phyloP scores from a whole-genome alignment of 2,329 filamentous ascomycete species.

The Exophiala calicioides region DNA sequence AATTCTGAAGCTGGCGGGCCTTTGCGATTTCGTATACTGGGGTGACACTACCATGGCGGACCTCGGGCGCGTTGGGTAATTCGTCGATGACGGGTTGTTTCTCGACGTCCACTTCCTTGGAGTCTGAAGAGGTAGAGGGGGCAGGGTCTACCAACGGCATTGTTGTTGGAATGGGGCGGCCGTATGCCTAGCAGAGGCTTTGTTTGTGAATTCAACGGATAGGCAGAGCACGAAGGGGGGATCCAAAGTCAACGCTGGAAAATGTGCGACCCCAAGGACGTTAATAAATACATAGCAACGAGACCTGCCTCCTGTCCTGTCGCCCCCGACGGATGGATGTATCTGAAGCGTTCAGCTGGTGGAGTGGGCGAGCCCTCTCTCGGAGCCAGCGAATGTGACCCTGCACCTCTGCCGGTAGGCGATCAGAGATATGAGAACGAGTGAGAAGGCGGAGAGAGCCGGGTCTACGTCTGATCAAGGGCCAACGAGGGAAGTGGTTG shows the following conservation, averaged over 20 bases:
- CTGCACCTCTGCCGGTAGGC: slow-evolving; percentile 10
- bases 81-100: slow-evolving; percentile 10
- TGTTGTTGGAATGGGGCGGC: not conserved
- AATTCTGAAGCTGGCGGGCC: slow-evolving; percentile 25
- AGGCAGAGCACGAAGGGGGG: no score
- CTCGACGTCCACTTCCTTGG: slow-evolving; percentile 20
- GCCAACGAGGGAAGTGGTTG: slow-evolving; percentile 12
- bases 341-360: no score
- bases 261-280: not conserved
- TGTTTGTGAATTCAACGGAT: no score
- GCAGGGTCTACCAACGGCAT: slow-evolving; percentile 14
- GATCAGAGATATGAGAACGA: slow-evolving; percentile 17
- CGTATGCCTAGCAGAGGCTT: no score
- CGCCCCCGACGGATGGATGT: no score
- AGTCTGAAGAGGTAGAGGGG: slow-evolving; percentile 3
- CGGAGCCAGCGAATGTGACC: slow-evolving; percentile 13
- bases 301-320: no score
- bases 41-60: slow-evolving; percentile 24
- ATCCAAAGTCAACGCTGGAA: not conserved
- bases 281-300: no score
- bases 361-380: slow-evolving; percentile 7
- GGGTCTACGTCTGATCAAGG: slow-evolving; percentile 3
- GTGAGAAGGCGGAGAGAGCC: slow-evolving; percentile 19
- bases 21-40: slow-evolving; percentile 24
- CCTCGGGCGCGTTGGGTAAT: slow-evolving; percentile 4